phyloP scores from a whole-genome alignment of 306 rosid genomes.

The Cucumis melo region DNA sequence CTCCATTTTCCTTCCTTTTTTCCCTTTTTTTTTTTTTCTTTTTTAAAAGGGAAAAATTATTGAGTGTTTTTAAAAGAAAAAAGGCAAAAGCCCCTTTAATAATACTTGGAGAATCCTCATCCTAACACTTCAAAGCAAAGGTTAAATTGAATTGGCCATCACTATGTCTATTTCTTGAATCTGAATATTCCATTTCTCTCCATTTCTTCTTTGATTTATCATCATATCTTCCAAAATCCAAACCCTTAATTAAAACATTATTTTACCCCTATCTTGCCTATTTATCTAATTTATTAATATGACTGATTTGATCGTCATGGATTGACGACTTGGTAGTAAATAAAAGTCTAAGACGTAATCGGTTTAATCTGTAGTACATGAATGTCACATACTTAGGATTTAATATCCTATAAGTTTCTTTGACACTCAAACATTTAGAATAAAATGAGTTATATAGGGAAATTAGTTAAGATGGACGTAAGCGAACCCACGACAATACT shows the following conservation, averaged over 20 bases:
- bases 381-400: too few relatives aligned
- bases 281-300: neutral
- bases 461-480: too few relatives aligned
- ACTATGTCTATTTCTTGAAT: neutral
- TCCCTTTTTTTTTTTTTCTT: too few relatives aligned
- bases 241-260: neutral
- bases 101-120: constrained; percentile 51
- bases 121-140: constrained; percentile 12
- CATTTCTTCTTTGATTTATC: neutral
- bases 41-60: neutral
- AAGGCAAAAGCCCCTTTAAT: constrained; percentile 30
- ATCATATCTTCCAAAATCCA: neutral
- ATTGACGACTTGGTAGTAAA: too few relatives aligned
- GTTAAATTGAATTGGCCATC: neutral
- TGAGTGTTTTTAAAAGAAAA: constrained; percentile 10
- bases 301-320: neutral
- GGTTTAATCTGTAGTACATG: too few relatives aligned
- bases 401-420: too few relatives aligned
- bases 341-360: too few relatives aligned
- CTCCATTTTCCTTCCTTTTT: neutral
- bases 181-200: neutral
- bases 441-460: too few relatives aligned
- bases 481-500: neutral
- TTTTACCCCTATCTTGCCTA: neutral
- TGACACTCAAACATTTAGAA: too few relatives aligned